Percentiles rank a stretch among this genome's conserved stretches.
Evolutionary conservation across 164 flowering plant species (phyloP).

Genomic region (Vitis labrusca): DNA sequence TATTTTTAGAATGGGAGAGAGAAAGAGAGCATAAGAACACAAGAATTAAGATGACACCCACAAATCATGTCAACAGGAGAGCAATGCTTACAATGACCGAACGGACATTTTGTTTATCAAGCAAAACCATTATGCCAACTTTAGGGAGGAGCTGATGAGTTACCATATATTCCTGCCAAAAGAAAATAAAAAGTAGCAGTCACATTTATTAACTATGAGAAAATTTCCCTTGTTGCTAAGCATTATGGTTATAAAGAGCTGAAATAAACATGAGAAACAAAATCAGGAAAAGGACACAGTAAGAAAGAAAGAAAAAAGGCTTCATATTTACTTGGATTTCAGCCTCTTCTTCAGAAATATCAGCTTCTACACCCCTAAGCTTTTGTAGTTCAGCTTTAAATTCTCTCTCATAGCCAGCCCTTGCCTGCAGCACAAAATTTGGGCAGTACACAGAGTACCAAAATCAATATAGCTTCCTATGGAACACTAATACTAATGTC

Average conservation of each 20-base stretch:
- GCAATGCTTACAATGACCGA: slow-evolving; percentile 3
- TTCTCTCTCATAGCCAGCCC: slow-evolving; percentile 5
- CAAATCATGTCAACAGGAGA: no score
- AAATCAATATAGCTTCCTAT: no score
- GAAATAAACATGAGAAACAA: no score
- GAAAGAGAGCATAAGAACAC: not conserved
- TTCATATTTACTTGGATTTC: slow-evolving; percentile 1
- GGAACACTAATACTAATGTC: no score
- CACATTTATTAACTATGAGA: no score
- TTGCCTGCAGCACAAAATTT: slow-evolving; percentile 5
- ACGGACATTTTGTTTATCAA: not conserved
- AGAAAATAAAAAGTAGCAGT: not conserved
- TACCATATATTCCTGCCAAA: not conserved
- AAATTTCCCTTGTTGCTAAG: no score
- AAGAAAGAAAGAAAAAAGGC: no score
- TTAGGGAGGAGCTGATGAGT: slow-evolving; percentile 6
- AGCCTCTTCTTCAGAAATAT: slow-evolving; percentile 3
- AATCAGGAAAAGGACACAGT: no score
- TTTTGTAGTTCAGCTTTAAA: slow-evolving; percentile 6
- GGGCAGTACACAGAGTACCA: no score
- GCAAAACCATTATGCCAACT: slow-evolving; percentile 1
- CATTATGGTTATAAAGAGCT: no score
- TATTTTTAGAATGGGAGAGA: not conserved
- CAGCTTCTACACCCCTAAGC: slow-evolving; percentile 3
- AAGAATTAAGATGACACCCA: no score